Evolutionary conservation across 2,329 filamentous ascomycete species (phyloP).

Genomic region (Aspergillus aculeatus): DNA sequence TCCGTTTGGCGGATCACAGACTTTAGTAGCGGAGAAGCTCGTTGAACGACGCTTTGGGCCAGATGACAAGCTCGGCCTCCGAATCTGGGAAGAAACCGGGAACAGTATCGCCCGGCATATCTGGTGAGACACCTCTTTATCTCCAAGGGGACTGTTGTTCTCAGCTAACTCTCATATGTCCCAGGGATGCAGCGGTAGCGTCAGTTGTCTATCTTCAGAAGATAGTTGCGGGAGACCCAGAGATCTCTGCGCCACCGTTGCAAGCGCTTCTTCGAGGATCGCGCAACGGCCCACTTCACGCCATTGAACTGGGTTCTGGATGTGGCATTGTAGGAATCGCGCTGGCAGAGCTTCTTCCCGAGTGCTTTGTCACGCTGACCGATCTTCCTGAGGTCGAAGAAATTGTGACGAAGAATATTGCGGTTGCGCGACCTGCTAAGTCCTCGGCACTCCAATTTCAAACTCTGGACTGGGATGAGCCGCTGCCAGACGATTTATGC

Average conservation of each 20-base stretch:
- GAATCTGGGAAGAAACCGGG: constrained; percentile 67
- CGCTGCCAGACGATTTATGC: constrained; percentile 45
- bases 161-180: constrained; percentile 14
- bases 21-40: constrained; percentile 49
- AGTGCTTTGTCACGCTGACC: constrained; percentile 59
- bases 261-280: constrained; percentile 33
- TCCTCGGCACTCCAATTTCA: constrained; percentile 48
- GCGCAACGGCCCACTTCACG: constrained; percentile 41
- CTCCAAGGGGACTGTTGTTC: not conserved
- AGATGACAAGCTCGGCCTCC: constrained; percentile 40
- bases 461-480: constrained; percentile 63
- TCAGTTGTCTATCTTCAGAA: constrained; percentile 54
- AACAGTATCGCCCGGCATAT: constrained; percentile 72
- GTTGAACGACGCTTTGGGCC: constrained; percentile 57
- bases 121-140: constrained; percentile 51
- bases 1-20: constrained; percentile 41
- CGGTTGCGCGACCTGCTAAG: constrained; percentile 42
- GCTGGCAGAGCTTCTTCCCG: constrained; percentile 55
- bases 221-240: constrained; percentile 34
- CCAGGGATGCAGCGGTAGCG: constrained; percentile 60
- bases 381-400: constrained; percentile 65
- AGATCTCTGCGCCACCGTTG: constrained; percentile 26
- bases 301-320: constrained; percentile 66
- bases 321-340: constrained; percentile 68
- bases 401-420: constrained; percentile 58